A percentile compares a stretch with the other conserved stretches of the same genome.
Conservation (phyloP, 768 basidiomycete genomes). For the Cystofilobasidium ferigula region DNA sequence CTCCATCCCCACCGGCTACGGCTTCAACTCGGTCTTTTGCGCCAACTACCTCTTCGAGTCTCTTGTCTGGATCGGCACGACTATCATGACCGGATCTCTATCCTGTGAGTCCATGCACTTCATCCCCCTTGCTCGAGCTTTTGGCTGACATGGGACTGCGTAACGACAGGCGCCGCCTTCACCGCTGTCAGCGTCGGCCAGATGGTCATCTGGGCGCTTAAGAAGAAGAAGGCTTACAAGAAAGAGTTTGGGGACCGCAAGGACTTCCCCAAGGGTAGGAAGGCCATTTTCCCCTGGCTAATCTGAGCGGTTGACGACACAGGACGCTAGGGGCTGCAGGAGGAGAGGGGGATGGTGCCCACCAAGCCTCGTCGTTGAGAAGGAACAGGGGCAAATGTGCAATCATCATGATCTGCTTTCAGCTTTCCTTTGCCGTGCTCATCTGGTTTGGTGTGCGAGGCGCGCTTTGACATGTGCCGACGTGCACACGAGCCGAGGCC, state of each 20-base stretch:
- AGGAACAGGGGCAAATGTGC: too few species aligned
- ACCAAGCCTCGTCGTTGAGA: too few species aligned
- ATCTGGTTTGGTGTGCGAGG: too few species aligned
- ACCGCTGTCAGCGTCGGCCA: constrained; percentile 49
- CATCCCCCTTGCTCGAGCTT: not conserved
- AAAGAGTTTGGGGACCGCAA: constrained; percentile 69
- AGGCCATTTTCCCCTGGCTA: constrained; percentile 68
- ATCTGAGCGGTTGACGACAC: constrained; percentile 35
- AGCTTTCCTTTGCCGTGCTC: too few species aligned
- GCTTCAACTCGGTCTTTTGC: constrained; percentile 72
- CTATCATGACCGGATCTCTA: constrained; percentile 64
- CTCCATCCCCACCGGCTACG: constrained; percentile 83
- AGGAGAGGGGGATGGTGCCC: not conserved
- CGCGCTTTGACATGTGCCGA: too few species aligned
- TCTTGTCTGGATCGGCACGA: constrained; percentile 60
- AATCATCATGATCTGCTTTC: too few species aligned
- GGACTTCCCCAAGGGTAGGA: constrained; percentile 62
- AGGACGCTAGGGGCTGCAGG: not conserved
- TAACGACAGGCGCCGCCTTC: constrained; percentile 48
- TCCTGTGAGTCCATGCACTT: constrained; percentile 48
- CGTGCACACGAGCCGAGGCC: not conserved
- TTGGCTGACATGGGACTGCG: not conserved
- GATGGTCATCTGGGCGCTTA: constrained; percentile 78
- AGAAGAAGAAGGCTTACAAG: constrained; percentile 81
- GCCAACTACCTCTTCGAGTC: constrained; percentile 94